phyloP scores from a whole-genome alignment of 139 green algal species.

The Gonium pectorale region DNA sequence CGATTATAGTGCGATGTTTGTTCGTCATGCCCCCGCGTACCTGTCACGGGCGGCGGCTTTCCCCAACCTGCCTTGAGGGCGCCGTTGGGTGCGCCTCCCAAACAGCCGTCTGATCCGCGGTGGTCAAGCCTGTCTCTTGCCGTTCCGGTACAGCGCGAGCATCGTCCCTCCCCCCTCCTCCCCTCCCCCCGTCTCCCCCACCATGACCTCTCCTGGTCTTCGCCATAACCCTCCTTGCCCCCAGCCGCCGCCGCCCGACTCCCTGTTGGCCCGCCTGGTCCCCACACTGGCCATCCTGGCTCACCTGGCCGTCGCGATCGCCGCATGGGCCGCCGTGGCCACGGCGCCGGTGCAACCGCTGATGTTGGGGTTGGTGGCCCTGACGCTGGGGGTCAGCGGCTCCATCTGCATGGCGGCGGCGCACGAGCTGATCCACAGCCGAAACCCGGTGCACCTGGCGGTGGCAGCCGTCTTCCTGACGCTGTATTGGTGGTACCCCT shows the following conservation, averaged over 20 bases:
- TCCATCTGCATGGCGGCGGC: neutral
- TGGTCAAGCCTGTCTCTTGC: no score
- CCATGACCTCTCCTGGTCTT: no score
- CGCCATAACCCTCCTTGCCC: no score
- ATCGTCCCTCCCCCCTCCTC: no score
- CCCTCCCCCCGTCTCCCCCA: no score
- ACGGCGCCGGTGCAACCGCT: neutral
- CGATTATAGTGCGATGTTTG: no score
- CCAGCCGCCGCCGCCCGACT: neutral
- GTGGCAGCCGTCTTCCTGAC: neutral
- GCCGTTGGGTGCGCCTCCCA: no score
- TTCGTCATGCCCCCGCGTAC: no score
- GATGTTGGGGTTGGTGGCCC: neutral
- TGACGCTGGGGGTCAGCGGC: neutral
- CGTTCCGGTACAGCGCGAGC: no score
- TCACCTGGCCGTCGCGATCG: neutral
- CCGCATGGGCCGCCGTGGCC: neutral
- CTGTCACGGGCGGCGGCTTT: no score
- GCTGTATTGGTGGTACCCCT: conserved; percentile 22
- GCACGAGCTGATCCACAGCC: conserved; percentile 38
- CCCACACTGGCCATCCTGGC: neutral
- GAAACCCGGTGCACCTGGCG: neutral
- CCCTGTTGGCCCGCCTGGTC: neutral
- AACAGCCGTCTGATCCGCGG: no score
- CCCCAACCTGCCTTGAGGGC: no score